These are phyloP conservation scores for Cutaneotrichosporon spelunceum DNA, from an alignment of 1,284 basidiomycete species.

Conservation along the genomic window DNA sequence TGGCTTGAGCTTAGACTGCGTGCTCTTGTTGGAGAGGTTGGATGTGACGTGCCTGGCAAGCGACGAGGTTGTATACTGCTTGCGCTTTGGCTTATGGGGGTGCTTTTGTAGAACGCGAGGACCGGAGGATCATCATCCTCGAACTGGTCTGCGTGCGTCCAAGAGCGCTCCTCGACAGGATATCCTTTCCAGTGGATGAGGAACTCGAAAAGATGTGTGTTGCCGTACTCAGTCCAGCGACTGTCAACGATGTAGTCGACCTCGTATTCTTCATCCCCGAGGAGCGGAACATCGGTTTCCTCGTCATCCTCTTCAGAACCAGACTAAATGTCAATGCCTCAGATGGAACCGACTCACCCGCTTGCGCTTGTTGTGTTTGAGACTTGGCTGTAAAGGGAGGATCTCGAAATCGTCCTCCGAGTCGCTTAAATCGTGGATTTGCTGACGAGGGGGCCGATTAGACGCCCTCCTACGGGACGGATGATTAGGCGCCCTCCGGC, in stretches of 20 bases:
- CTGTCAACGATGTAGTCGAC: constrained; percentile 45
- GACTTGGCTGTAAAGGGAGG: neutral
- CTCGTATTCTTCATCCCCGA: constrained; percentile 41
- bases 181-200: constrained; percentile 45
- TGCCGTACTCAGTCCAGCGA: constrained; percentile 23
- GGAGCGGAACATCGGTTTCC: constrained; percentile 15
- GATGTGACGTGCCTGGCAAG: neutral
- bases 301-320: neutral
- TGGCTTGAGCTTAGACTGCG: neutral
- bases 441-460: neutral
- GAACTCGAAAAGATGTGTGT: constrained; percentile 33
- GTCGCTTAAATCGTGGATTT: constrained; percentile 3
- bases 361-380: constrained; percentile 4
- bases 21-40: neutral
- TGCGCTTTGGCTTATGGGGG: constrained; percentile 29
- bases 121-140: constrained; percentile 50
- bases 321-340: neutral
- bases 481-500: neutral
- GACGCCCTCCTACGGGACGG: neutral
- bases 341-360: neutral
- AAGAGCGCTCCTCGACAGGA: constrained; percentile 31
- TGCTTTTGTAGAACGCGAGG: constrained; percentile 32
- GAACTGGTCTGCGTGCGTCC: constrained; percentile 40
- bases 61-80: constrained; percentile 3
- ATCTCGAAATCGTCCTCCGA: neutral